These are phyloP conservation scores for Podaxis mareebaensis DNA, from an alignment of 768 basidiomycete species.

Conservation along the genomic window DNA sequence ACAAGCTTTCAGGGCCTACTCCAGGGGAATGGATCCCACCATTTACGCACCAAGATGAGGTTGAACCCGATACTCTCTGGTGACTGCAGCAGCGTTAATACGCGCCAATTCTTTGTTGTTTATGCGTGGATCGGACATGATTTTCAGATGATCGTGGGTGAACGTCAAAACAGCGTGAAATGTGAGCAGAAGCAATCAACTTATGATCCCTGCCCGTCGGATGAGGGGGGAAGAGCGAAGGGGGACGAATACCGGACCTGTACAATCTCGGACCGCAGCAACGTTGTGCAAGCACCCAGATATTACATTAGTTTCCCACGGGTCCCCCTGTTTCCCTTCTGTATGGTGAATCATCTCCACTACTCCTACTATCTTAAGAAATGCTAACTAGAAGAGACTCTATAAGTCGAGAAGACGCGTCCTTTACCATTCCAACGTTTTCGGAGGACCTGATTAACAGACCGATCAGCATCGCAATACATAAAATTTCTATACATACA, in stretches of 20 bases:
- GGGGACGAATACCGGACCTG: neutral
- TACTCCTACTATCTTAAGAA: neutral
- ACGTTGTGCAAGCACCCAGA: neutral
- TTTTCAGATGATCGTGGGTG: slow-evolving; percentile 1
- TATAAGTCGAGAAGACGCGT: slow-evolving; percentile 42
- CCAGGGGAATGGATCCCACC: slow-evolving; percentile 13
- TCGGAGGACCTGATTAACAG: slow-evolving; percentile 44
- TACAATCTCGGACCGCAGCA: slow-evolving; percentile 2
- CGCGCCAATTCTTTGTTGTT: slow-evolving; percentile 73
- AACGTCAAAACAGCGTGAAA: neutral
- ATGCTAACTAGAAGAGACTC: slow-evolving; percentile 11
- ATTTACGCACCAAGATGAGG: slow-evolving; percentile 77
- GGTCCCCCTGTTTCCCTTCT: neutral
- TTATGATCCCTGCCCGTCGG: neutral
- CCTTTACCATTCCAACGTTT: slow-evolving; percentile 37
- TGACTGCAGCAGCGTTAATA: slow-evolving; percentile 88
- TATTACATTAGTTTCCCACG: slow-evolving; percentile 17
- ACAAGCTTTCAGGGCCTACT: slow-evolving; percentile 21
- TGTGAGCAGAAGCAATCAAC: neutral
- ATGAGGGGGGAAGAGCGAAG: slow-evolving; percentile 3
- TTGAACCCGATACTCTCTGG: slow-evolving; percentile 83
- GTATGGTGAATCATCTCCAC: neutral
- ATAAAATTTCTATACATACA: slow-evolving; percentile 8
- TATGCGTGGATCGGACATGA: slow-evolving; percentile 59
- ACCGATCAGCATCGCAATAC: neutral